Evolutionary conservation across 306 rosid species (phyloP).

Genomic region (Arachis hypogaea): DNA sequence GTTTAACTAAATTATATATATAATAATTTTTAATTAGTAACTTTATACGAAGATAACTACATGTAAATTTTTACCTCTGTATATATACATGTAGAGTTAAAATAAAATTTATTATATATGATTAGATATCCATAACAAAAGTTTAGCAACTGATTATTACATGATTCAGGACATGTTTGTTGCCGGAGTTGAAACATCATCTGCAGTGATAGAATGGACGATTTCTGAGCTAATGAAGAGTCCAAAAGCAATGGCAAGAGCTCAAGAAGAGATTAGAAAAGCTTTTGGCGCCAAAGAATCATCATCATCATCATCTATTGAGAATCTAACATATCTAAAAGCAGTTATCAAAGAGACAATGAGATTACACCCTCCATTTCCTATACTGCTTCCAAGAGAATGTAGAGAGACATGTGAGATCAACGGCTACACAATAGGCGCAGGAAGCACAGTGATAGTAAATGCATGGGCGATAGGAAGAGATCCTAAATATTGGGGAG

Average conservation of each 20-base stretch:
- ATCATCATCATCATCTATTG: neutral
- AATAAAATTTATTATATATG: too few relatives aligned
- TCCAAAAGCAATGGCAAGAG: constrained; percentile 40
- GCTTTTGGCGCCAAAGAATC: constrained; percentile 23
- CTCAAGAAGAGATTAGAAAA: constrained; percentile 41
- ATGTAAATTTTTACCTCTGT: too few relatives aligned
- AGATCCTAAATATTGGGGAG: constrained; percentile 25
- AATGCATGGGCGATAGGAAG: constrained; percentile 35
- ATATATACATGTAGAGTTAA: too few relatives aligned
- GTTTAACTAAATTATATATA: too few relatives aligned
- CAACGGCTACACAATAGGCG: constrained; percentile 31
- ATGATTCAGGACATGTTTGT: constrained; percentile 42
- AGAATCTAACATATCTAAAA: too few relatives aligned
- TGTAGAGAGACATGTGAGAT: constrained; percentile 24
- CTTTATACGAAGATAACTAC: too few relatives aligned
- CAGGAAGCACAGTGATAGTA: constrained; percentile 28
- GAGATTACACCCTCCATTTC: too few relatives aligned
- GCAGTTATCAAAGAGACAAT: too few relatives aligned
- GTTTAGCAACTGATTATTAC: too few relatives aligned
- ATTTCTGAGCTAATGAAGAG: constrained; percentile 43
- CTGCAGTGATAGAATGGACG: constrained; percentile 43
- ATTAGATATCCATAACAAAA: too few relatives aligned
- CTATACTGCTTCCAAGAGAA: too few relatives aligned
- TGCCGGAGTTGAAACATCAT: constrained; percentile 48
- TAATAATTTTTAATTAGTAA: too few relatives aligned